Conservation (phyloP, 805 yeast species). For the Komagataella pseudopastoris region DNA sequence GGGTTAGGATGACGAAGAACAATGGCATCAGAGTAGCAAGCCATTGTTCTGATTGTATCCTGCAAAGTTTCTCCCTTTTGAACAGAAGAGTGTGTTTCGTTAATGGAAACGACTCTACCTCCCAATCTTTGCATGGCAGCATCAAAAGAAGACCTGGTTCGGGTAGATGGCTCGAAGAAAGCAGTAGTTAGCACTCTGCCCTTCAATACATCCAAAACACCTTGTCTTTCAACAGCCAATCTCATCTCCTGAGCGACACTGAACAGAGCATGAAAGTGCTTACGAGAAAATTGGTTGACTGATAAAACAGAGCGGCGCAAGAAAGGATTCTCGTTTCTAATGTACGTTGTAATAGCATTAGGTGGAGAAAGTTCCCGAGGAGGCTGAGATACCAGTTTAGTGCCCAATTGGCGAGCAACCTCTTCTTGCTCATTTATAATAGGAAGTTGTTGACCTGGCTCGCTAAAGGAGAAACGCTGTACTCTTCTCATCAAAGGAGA, state of each 20-base stretch:
- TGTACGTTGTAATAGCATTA: constrained; percentile 63
- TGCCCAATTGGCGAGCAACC: constrained; percentile 21
- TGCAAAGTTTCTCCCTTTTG: constrained; percentile 97
- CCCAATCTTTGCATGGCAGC: constrained; percentile 99
- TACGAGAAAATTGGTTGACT: constrained; percentile 75
- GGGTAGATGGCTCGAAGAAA: constrained; percentile 96
- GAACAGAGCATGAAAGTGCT: constrained; percentile 84
- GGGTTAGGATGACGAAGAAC: constrained; percentile 94
- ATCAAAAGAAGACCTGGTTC: constrained; percentile 93
- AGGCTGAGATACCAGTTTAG: constrained; percentile 62
- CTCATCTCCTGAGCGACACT: constrained; percentile 98
- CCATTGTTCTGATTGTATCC: constrained; percentile 90
- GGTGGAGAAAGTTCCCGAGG: constrained; percentile 65
- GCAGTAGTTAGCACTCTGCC: constrained; percentile 89
- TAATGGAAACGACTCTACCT: constrained; percentile 86
- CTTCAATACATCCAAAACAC: constrained; percentile 79
- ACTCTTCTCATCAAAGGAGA: constrained; percentile 24
- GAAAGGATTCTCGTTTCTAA: constrained; percentile 81
- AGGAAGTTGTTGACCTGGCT: neutral
- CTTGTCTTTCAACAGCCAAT: constrained; percentile 91
- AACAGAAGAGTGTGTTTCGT: constrained; percentile 82
- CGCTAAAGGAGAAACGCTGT: constrained; percentile 13
- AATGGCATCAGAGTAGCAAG: constrained; percentile 93
- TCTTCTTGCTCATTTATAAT: neutral
- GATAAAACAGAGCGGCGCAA: constrained; percentile 78